Base-by-base conservation (phyloP, 1,284 basidiomycete species). In the Sporisorium sorghi region DNA sequence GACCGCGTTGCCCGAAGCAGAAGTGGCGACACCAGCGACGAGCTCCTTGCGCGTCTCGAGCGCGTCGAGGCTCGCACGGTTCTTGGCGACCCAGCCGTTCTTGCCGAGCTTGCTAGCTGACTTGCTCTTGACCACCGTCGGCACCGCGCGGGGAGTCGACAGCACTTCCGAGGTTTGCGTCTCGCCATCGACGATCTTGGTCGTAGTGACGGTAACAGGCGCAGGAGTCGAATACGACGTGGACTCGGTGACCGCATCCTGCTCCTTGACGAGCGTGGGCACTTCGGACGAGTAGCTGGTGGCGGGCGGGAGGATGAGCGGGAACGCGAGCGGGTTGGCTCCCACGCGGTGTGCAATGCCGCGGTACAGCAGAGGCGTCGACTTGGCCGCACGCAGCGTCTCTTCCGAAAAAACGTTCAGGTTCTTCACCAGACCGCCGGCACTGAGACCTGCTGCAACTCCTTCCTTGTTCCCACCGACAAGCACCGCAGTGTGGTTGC, bases 281-380 rank as follows among this genome's bases (percentile, higher is more conserved):
- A 90, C 90, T 79, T 93, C 89, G 0, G 89, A 85, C 33, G 86
- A 80, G 78, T 87, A 88, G 1, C 86, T 76, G 0, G 86, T 86
- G 21, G 83, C 78, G 0, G 93, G 90, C 3, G 94, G 93, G 48
- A 88, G 87, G 17, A 97, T 86, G 58, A 98, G 89, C 11, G 93
- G 91, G 21, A 96, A 88, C 14, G 95, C 87, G 35, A 92, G 88
- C 0, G 96, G 95, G 82, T 91, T 94, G 76, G 87, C 88, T 2
- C 90, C 90, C n/a, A 92, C 85, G 0, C 90, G 88, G 80, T 93
- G 90, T 0, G 91, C 89, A 2, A 89, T 86, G 12, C 94, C 92
- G 33, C 90, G 55, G 87, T 92, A 97, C 87, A 93, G 90, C 19
- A 88, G 73, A 0, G 86, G 84, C 1, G 84, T 78, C 26, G 81